Conservation (phyloP, 2,329 filamentous ascomycete genomes). For the Sclerotinia nivalis region DNA sequence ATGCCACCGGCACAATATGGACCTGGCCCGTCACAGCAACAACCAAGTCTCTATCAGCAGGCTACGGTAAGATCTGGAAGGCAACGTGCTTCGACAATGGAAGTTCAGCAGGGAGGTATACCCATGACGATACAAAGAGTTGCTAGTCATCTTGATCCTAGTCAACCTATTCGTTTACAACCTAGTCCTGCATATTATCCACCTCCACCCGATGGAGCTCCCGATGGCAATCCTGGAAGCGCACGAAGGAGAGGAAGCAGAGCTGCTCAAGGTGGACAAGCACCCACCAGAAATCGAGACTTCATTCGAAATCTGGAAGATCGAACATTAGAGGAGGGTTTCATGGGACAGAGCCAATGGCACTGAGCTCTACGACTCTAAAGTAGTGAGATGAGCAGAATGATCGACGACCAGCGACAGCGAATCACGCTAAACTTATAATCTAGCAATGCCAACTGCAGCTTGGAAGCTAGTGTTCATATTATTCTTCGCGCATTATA, state of each 20-base stretch:
- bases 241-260: constrained; percentile 76
- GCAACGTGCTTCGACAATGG: constrained; percentile 93
- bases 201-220: constrained; percentile 80
- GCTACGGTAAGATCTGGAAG: constrained; percentile 75
- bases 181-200: constrained; percentile 97
- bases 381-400: constrained; percentile 9
- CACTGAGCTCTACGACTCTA: constrained; percentile 56
- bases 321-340: constrained; percentile 89
- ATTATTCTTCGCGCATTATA: constrained; percentile 19
- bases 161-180: constrained; percentile 87
- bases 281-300: constrained; percentile 66
- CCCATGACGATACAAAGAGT: constrained; percentile 91
- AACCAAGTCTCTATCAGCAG: constrained; percentile 71
- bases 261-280: constrained; percentile 58
- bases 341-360: constrained; percentile 68
- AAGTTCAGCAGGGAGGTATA: constrained; percentile 89
- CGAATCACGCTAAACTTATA: constrained; percentile 9
- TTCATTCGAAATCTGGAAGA: constrained; percentile 96
- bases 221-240: constrained; percentile 58
- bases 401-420: constrained; percentile 4
- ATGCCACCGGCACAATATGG: constrained; percentile 66
- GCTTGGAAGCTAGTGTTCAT: constrained; percentile 21
- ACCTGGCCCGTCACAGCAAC: constrained; percentile 49
- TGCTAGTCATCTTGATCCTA: constrained; percentile 93
- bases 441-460: constrained; percentile 8